These are phyloP conservation scores for Xylaria intraflava DNA, from an alignment of 495 filamentous ascomycete species.

Conservation along the genomic window DNA sequence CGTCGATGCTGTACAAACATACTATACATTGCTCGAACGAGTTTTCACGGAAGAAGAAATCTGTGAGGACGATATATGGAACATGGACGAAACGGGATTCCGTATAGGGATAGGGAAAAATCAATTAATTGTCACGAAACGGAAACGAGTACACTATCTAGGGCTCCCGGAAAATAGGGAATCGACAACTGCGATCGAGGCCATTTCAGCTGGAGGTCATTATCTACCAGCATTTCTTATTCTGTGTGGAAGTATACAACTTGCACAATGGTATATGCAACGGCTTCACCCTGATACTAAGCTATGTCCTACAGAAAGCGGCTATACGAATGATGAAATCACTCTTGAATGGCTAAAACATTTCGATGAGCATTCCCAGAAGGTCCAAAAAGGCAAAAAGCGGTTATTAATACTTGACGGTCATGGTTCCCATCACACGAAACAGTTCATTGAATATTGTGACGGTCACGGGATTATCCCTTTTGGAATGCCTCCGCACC, in stretches of 20 bases:
- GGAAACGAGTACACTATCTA: neutral
- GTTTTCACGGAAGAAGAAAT: no score
- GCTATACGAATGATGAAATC: neutral
- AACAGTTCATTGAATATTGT: conserved; percentile 2
- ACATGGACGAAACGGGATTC: neutral
- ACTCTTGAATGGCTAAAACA: neutral
- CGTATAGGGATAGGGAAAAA: neutral
- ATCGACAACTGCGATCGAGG: neutral
- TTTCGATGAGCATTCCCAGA: neutral
- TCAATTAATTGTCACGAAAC: neutral
- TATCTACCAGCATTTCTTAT: neutral
- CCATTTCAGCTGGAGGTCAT: neutral
- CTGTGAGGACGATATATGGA: no score
- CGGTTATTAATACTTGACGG: neutral
- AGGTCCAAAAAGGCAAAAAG: neutral
- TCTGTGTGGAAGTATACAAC: neutral
- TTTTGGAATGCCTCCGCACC: neutral
- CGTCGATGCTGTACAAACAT: no score
- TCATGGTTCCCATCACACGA: neutral
- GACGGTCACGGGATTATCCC: neutral
- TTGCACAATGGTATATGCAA: neutral
- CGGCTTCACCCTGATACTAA: neutral
- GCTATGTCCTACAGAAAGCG: neutral
- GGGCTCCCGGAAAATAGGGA: neutral
- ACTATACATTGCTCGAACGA: no score